Evolutionary conservation across 805 yeast genomes (phyloP), one percentile per base, ranked within the genome.

Genomic region (Starmerella powellii): DNA sequence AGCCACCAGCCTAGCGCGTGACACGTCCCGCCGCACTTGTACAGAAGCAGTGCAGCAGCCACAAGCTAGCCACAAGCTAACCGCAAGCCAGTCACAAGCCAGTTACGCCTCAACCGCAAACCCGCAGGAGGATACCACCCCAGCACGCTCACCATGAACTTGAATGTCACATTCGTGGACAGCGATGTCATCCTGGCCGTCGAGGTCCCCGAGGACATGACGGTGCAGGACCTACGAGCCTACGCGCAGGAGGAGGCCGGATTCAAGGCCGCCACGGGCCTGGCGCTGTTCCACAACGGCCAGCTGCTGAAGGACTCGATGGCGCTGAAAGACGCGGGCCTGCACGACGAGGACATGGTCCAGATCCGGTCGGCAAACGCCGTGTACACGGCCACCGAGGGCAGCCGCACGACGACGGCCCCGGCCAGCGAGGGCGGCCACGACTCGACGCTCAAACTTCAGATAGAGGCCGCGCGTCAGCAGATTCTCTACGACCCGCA

Each of bases 241-340:
- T 75, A 79, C 49, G 56, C 86, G 8, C 79, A 78, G 46, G 74
- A 79, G 1, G 94, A 84, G 54, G 70, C 85, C 8, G 69, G 65
- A 12, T 68, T 79, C 38, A 62, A 65, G 10, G 12, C 41, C 8
- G 61, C 70, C 3, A 52, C 56, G 0, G 52, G 61, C 13, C 81
- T 79, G 54, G 58, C 64, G n/a, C 52, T 84, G 36, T 56, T 64
- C 18, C 65, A 64, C 51, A 69, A 77, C 47, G 70, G 71, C 45
- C 62, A 62, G 20, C 53, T 60, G 4, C 51, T 82, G 28, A 51
- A 51, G 12, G 61, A 58, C 6, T 38, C 56, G 3, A 58, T 56
- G 35, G 61, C 73, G 1, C 60, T 86, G 36, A 57, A 59, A 11
- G 67, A 67, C 11, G 57, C 73, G 34, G 73, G 71, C 0, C 54